Percentiles rank a stretch among this genome's conserved stretches.
These are phyloP conservation scores for Eucalyptus grandis DNA, from an alignment of 345 rosid species.

Conservation along the genomic window DNA sequence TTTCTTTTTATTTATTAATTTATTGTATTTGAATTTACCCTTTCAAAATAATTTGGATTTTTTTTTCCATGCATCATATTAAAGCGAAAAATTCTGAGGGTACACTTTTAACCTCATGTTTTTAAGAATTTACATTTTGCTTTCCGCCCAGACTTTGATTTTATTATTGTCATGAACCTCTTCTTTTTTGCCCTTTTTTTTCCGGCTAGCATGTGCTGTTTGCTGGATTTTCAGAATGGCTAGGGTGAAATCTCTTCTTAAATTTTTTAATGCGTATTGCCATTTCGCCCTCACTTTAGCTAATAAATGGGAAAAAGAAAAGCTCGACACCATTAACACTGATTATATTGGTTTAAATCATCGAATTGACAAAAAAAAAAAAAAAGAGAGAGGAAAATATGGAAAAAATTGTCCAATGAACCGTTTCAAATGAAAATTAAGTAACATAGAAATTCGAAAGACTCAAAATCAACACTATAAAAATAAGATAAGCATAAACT, in stretches of 20 bases:
- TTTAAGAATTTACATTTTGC: background rate
- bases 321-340: background rate
- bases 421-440: no score
- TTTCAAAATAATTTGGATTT: background rate
- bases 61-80: background rate
- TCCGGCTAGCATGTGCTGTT: background rate
- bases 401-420: no score
- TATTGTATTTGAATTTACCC: background rate
- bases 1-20: background rate
- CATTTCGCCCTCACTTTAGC: background rate
- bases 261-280: background rate
- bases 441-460: no score
- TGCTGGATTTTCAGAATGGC: fast-evolving
- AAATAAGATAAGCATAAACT: background rate
- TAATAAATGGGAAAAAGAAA: background rate
- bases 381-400: no score
- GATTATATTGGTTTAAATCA: background rate
- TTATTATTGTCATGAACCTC: background rate
- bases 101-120: fast-evolving
- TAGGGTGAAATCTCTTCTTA: background rate
- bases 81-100: background rate
- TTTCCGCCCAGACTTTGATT: background rate
- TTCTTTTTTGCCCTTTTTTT: no score
- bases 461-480: background rate
- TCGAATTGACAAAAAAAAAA: background rate